phyloP scores from a whole-genome alignment of 805 yeast species.

The Candida succiphila region DNA sequence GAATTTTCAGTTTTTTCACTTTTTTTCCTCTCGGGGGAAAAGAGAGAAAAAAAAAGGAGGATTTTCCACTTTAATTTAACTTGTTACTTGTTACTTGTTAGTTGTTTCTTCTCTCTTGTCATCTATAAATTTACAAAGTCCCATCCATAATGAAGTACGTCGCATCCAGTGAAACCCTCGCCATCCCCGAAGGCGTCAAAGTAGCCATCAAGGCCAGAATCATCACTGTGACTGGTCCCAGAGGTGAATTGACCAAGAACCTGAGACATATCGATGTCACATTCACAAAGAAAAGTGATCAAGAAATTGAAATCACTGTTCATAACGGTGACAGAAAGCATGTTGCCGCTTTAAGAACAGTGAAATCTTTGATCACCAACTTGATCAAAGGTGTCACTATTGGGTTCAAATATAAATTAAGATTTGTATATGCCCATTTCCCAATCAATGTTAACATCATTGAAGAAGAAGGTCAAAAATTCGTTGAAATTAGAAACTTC shows the following conservation, averaged over 20 bases:
- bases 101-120: too few species aligned
- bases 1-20: too few species aligned
- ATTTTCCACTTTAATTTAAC: too few species aligned
- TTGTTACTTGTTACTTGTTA: too few species aligned
- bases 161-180: constrained; percentile 49
- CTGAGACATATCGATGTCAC: constrained; percentile 93
- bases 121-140: too few species aligned
- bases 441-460: constrained; percentile 96
- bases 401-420: constrained; percentile 99
- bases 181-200: constrained; percentile 85
- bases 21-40: too few species aligned
- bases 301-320: constrained; percentile 77
- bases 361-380: constrained; percentile 89
- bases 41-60: too few species aligned
- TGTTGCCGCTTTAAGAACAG: constrained; percentile 99
- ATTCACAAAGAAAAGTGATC: constrained; percentile 67
- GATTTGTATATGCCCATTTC: constrained; percentile 99
- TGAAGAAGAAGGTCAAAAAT: constrained; percentile 63
- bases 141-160: constrained; percentile 47
- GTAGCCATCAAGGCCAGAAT: constrained; percentile 86
- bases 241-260: constrained; percentile 88
- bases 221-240: constrained; percentile 92
- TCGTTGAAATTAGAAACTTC: constrained; percentile 97
- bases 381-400: constrained; percentile 97
- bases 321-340: constrained; percentile 99